These are phyloP conservation scores for Botryotinia calthae DNA, from an alignment of 2,329 filamentous ascomycete species.

Conservation along the genomic window DNA sequence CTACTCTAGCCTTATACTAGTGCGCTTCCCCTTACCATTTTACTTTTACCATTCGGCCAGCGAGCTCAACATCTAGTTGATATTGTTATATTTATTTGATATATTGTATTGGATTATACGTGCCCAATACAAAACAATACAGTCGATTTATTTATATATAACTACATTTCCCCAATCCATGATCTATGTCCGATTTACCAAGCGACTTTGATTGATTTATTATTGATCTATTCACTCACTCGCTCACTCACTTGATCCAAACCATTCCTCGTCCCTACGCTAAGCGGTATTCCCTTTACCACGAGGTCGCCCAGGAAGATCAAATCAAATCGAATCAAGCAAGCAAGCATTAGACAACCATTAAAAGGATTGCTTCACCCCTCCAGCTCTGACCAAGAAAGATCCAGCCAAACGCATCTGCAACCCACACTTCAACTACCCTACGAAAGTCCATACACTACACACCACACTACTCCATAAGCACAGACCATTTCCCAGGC, in stretches of 20 bases:
- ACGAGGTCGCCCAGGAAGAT: background rate
- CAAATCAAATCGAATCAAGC: background rate
- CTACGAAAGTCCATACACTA: constrained; percentile 25
- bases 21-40: background rate
- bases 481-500: constrained; percentile 32
- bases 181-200: background rate
- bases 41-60: background rate
- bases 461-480: constrained; percentile 5
- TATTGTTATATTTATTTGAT: background rate
- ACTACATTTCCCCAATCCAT: background rate
- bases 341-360: background rate
- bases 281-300: background rate
- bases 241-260: background rate
- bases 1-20: constrained; percentile 10
- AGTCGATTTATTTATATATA: background rate
- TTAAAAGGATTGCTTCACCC: constrained; percentile 13
- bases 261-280: background rate
- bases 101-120: background rate
- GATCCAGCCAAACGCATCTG: constrained; percentile 2
- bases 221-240: background rate
- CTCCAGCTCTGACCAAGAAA: constrained; percentile 18
- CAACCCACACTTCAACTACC: constrained; percentile 28
- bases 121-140: background rate
- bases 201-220: background rate
- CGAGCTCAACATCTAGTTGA: background rate